Base-by-base conservation (phyloP, 2,329 filamentous ascomycete genomes). In the Bipolaris cookei region DNA sequence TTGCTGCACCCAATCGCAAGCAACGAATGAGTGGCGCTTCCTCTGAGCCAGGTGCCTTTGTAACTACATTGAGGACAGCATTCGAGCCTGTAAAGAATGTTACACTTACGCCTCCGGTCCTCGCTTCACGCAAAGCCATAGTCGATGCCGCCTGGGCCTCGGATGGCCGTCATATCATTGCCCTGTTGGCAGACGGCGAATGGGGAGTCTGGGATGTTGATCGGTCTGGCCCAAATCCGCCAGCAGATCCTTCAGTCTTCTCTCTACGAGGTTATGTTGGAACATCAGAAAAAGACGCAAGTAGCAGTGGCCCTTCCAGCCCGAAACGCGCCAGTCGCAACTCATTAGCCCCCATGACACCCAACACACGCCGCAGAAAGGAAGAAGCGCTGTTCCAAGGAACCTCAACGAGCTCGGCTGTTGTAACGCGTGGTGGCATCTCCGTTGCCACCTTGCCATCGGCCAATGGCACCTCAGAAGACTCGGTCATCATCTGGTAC, bases 151-250 rank as follows among this genome's bases (percentile, higher is more conserved):
- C 77, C 35, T 84, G 81, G 81, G 70, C 79, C 3, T 74, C 79
- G 14, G 76, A 77, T 37, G 82, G 81, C 23, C 76, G 72, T 42
- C 74, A 77, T 37, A 76, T 83, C 20, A 62, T 83, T n/a, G 77
- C 76, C 4, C 66, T 84, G 8, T 71, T 82, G 6, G 74, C 77
- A 51, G 81, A 83, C 62, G 81, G 81, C 8, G 79, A 83, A 67
- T 84, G 82, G 82, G 81, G 81, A 11, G 72, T 83, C n/a, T 83
- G 81, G 81, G 80, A 81, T 59, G 62, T 79, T 30, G 76, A 77
- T 32, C 67, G 69, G 11, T 67, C 70, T 28, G 72, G 71, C 7
- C 72, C 74, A n/a, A 72, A 58, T 28, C 65, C 68, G 7, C 67
- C 68, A 21, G 52, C 66, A 42, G 66, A 72, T 45, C 68, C 70